A percentile compares a stretch with the other conserved stretches of the same genome.
Conservation (phyloP, 306 rosid species). For the Cucurbita argyrosperma region DNA sequence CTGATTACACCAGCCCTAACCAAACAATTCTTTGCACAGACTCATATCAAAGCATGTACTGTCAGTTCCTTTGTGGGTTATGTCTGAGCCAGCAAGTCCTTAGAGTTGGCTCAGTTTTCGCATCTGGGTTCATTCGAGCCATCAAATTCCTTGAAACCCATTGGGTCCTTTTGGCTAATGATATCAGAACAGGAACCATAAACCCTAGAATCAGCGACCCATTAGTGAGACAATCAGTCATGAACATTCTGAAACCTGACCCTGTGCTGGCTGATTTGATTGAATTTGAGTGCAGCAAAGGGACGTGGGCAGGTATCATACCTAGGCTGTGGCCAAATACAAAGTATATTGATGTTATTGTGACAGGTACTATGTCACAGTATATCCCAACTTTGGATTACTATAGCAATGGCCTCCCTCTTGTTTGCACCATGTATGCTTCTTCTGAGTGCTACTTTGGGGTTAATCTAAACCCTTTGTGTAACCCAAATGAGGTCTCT, state of each 20-base stretch:
- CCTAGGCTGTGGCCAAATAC: slow-evolving; percentile 6
- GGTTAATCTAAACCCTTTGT: slow-evolving; percentile 7
- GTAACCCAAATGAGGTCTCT: slow-evolving; percentile 9
- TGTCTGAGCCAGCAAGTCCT: neutral
- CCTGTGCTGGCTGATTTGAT: neutral
- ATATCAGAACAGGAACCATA: slow-evolving; percentile 21
- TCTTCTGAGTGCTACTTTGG: slow-evolving; percentile 15
- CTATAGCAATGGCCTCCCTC: slow-evolving; percentile 9
- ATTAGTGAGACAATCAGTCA: neutral
- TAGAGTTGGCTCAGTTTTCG: slow-evolving; percentile 10
- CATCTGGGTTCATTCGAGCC: slow-evolving; percentile 14
- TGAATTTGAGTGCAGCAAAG: neutral
- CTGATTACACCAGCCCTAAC: slow-evolving; percentile 13
- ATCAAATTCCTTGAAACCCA: slow-evolving; percentile 9
- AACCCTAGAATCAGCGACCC: slow-evolving; percentile 10
- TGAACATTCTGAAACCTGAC: neutral
- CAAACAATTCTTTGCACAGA: slow-evolving; percentile 9
- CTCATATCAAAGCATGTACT: slow-evolving; percentile 12
- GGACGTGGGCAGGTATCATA: slow-evolving; percentile 4
- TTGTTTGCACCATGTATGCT: slow-evolving; percentile 15
- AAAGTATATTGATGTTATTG: slow-evolving; percentile 9
- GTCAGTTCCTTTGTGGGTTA: slow-evolving; percentile 6
- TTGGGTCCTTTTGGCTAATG: slow-evolving; percentile 1
- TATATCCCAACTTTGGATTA: slow-evolving; percentile 10
- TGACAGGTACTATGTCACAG: slow-evolving; percentile 12